phyloP scores from a whole-genome alignment of 2,329 filamentous ascomycete genomes.

The Delphinella strobiligena region DNA sequence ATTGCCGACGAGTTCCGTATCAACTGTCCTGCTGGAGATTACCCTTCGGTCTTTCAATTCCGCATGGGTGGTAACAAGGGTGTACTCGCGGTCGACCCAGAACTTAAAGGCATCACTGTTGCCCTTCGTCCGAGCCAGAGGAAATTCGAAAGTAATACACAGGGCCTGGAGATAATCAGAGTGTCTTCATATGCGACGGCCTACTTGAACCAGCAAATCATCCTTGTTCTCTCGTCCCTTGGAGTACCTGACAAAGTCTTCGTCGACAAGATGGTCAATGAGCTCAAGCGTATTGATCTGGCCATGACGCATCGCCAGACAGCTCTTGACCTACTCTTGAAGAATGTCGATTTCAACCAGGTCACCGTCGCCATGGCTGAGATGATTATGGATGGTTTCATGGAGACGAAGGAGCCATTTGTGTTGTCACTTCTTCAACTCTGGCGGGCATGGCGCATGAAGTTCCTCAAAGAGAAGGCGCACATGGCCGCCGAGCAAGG shows the following conservation, averaged over 20 bases:
- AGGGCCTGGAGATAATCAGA: slow-evolving; percentile 73
- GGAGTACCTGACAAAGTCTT: slow-evolving; percentile 61
- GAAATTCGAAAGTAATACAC: slow-evolving; percentile 66
- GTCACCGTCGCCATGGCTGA: slow-evolving; percentile 61
- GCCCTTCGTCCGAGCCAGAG: slow-evolving; percentile 74
- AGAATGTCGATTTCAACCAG: slow-evolving; percentile 75
- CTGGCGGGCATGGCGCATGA: slow-evolving; percentile 83
- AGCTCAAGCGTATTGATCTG: slow-evolving; percentile 55
- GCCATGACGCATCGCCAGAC: slow-evolving; percentile 55
- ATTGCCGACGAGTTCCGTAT: slow-evolving; percentile 59
- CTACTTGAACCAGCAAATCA: slow-evolving; percentile 80
- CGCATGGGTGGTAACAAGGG: slow-evolving; percentile 89
- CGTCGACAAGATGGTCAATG: slow-evolving; percentile 50
- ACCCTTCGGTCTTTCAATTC: slow-evolving; percentile 82
- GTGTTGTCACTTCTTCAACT: slow-evolving; percentile 64
- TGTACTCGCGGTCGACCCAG: slow-evolving; percentile 62
- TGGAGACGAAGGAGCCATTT: slow-evolving; percentile 65
- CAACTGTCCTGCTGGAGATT: slow-evolving; percentile 33
- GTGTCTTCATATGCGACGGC: slow-evolving; percentile 65
- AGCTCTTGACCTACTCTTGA: slow-evolving; percentile 57
- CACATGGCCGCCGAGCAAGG: slow-evolving; percentile 71
- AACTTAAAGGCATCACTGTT: slow-evolving; percentile 47
- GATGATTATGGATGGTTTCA: slow-evolving; percentile 72
- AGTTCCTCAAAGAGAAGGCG: slow-evolving; percentile 84
- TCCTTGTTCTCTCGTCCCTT: slow-evolving; percentile 68